Evolutionary conservation across 108 stramenopile genomes (phyloP).

Genomic region (Pseudonitzschia multiseries): DNA sequence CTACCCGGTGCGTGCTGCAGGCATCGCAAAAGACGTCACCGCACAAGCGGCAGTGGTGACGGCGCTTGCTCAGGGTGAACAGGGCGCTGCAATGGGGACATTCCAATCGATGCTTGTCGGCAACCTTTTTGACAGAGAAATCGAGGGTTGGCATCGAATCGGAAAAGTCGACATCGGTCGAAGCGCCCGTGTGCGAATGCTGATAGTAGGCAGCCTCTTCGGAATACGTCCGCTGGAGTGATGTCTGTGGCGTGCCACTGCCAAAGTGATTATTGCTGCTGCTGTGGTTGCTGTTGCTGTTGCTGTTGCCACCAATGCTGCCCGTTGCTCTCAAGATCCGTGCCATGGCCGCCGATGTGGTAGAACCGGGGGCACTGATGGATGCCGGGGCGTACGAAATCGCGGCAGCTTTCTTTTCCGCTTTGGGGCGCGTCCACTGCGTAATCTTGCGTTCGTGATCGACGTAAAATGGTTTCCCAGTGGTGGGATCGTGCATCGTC

Average conservation of each 20-base stretch:
- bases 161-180: constrained; percentile 44
- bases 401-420: constrained; percentile 18
- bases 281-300: neutral
- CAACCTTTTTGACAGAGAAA: constrained; percentile 66
- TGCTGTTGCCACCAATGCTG: neutral
- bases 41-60: constrained; percentile 94
- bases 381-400: constrained; percentile 32
- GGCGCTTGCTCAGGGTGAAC: constrained; percentile 71
- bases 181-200: constrained; percentile 25
- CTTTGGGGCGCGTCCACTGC: constrained; percentile 67
- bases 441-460: constrained; percentile 83
- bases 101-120: constrained; percentile 49
- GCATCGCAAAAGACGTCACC: constrained; percentile 93
- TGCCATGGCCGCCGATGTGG: constrained; percentile 34
- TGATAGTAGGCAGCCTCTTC: constrained; percentile 51
- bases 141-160: constrained; percentile 60
- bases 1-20: constrained; percentile 60
- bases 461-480: constrained; percentile 84
- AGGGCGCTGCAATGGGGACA: constrained; percentile 56
- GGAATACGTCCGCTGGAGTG: constrained; percentile 32
- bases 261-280: neutral
- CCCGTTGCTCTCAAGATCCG: constrained; percentile 24
- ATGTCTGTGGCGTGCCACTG: neutral
- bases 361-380: constrained; percentile 12
- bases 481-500: constrained; percentile 66